Base-by-base conservation (phyloP, 2,329 filamentous ascomycete species). In the Aspergillus jensenii region DNA sequence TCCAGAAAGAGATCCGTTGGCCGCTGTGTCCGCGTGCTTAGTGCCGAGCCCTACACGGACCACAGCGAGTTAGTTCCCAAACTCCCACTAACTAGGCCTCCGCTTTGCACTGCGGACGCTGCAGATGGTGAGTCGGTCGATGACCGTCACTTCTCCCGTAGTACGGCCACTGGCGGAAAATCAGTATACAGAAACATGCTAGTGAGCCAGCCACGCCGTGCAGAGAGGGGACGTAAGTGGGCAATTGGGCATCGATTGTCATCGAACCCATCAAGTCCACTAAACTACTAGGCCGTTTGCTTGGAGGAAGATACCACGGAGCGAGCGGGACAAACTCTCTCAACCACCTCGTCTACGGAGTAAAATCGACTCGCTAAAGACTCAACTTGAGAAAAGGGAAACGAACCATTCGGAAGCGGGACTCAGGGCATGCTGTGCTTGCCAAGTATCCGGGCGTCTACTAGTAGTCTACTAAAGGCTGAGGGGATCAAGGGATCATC, bases 371-470 rank as follows among this genome's bases (percentile, higher is more conserved):
- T 11, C 9, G 27, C 27, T 31, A 9, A 31, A 31, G 27, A 31
- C 11, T 31, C 8, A 31, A 31, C 27, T 23, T 39, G 51, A 53
- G 45, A 41, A 53, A 53, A 46, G 17, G 23, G 51, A 41, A 45
- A 53, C 40, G 27, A 53, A 39, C 51, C 41, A 53, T 17, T 53
- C 41, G 37, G 40, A 25, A 27, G 27, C 39, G n/a, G 17, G n/a
- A n/a, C 40, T 17, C 41, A 25, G 41, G 39, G 25, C 37, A 35
- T 56, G 27, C 40, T 43, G 33, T 44, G 23, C 11, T 21, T 39
- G 39, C 52, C 52, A 56, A 44, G 48, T 43, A 48, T 37, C 43
- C n/a, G 41, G 25, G 45, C 31, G 45, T 40, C 19, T 40, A 31
- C 27, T 31, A 31, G 27, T 11, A 4, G 27, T 31, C 27, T 31